Conservation (phyloP, 495 filamentous ascomycete species). For the Neurospora sublineolata region DNA sequence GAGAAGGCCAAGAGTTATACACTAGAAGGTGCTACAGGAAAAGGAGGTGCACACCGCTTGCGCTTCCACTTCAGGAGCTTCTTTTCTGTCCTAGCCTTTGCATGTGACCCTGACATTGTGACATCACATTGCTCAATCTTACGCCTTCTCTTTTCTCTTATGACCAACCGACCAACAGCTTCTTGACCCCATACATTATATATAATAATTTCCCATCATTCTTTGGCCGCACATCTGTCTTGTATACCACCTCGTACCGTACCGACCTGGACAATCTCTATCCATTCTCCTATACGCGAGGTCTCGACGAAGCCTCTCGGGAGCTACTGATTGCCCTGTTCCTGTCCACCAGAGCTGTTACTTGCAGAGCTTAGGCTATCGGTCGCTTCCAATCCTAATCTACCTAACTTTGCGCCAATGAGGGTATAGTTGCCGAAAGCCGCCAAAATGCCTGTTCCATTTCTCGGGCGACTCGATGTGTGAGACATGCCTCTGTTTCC, state of each 20-base stretch:
- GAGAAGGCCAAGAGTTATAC: not conserved
- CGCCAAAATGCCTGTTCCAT: slow-evolving; percentile 62
- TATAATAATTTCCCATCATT: not conserved
- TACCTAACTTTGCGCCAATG: slow-evolving; percentile 2
- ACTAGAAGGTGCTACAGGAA: not conserved
- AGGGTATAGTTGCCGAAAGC: slow-evolving; percentile 4
- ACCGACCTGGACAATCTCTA: not conserved
- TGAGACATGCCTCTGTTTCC: slow-evolving; percentile 24
- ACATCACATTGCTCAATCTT: slow-evolving; percentile 7
- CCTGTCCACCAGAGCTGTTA: not conserved
- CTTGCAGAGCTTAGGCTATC: not conserved
- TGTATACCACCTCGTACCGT: not conserved
- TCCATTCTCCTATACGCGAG: not conserved
- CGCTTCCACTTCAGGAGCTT: not conserved
- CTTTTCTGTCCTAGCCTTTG: not conserved
- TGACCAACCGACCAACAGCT: not conserved
- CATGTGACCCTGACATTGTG: slow-evolving; percentile 10
- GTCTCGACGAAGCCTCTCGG: not conserved
- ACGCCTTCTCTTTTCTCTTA: not conserved
- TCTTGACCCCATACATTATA: not conserved
- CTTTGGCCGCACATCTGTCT: not conserved
- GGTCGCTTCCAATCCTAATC: not conserved
- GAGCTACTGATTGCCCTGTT: not conserved
- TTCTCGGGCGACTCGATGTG: slow-evolving; percentile 72
- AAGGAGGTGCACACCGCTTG: not conserved